Evolutionary conservation across 164 flowering plant genomes (phyloP).

Genomic region (Euptelea pleiosperma): DNA sequence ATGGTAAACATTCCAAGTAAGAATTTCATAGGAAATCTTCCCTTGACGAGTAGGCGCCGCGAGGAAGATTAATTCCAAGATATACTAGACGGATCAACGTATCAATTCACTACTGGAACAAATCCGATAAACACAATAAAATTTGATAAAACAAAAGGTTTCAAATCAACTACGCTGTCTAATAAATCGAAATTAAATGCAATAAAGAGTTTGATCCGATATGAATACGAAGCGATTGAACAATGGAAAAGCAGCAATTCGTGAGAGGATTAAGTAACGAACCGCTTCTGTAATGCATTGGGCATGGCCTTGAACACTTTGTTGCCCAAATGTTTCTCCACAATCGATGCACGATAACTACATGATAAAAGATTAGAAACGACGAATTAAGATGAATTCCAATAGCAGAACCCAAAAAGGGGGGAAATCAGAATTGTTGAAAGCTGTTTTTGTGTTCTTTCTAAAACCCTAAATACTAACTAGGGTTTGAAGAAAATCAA

Average conservation of each 20-base stretch:
- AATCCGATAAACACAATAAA: too few species aligned
- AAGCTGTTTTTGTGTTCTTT: too few species aligned
- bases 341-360: conserved; percentile 98
- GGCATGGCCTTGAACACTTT: conserved; percentile 72
- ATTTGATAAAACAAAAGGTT: too few species aligned
- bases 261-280: conserved; percentile 9
- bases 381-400: background rate
- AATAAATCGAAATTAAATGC: background rate
- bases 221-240: background rate
- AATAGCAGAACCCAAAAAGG: background rate
- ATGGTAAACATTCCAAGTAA: too few species aligned
- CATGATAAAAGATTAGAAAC: conserved; percentile 8
- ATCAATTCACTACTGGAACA: too few species aligned
- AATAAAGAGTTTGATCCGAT: background rate
- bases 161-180: too few species aligned
- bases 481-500: background rate
- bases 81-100: too few species aligned
- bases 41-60: too few species aligned
- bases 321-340: conserved; percentile 65
- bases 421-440: background rate
- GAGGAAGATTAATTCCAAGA: too few species aligned
- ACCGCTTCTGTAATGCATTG: conserved; percentile 93
- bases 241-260: background rate
- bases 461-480: conserved; percentile 3
- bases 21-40: too few species aligned